Conservation (phyloP, 345 rosid genomes). For the Erysimum cheiranthoides region DNA sequence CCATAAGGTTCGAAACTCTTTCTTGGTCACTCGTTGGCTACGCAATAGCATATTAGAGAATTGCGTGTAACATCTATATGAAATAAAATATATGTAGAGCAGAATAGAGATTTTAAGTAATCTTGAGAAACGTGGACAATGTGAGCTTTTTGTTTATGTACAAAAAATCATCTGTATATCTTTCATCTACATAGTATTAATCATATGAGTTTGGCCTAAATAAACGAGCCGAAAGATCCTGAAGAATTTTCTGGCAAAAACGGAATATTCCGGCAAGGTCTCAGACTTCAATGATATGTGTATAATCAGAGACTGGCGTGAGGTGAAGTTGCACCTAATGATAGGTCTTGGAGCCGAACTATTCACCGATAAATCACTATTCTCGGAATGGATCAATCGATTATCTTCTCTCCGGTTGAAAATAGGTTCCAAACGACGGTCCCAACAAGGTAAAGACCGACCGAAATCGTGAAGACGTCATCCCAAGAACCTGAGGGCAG, state of each 20-base stretch:
- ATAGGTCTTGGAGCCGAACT: conserved; percentile 28
- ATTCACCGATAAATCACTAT: conserved; percentile 16
- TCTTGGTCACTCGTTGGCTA: conserved; percentile 27
- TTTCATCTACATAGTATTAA: conserved; percentile 35
- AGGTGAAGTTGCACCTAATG: conserved; percentile 20
- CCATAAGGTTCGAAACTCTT: neutral
- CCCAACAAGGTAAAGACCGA: conserved; percentile 85
- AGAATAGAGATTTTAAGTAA: neutral
- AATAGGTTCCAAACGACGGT: conserved; percentile 86
- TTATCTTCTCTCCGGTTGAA: conserved; percentile 88
- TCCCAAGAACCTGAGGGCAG: conserved; percentile 89
- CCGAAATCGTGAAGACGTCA: conserved; percentile 86
- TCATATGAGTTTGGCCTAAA: conserved; percentile 31
- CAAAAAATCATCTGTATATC: conserved; percentile 36
- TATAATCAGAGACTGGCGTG: conserved; percentile 18
- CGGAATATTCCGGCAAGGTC: conserved; percentile 23
- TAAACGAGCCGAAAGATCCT: conserved; percentile 8
- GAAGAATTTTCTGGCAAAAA: conserved; percentile 25
- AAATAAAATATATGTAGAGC: neutral
- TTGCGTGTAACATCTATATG: neutral
- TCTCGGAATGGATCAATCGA: conserved; percentile 52
- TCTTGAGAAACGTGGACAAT: conserved; percentile 6
- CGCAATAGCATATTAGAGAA: conserved; percentile 12
- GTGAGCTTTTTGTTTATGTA: conserved; percentile 30
- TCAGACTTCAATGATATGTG: conserved; percentile 8